Conservation (phyloP, 805 yeast genomes). For the Saccharomyces mikatae region DNA sequence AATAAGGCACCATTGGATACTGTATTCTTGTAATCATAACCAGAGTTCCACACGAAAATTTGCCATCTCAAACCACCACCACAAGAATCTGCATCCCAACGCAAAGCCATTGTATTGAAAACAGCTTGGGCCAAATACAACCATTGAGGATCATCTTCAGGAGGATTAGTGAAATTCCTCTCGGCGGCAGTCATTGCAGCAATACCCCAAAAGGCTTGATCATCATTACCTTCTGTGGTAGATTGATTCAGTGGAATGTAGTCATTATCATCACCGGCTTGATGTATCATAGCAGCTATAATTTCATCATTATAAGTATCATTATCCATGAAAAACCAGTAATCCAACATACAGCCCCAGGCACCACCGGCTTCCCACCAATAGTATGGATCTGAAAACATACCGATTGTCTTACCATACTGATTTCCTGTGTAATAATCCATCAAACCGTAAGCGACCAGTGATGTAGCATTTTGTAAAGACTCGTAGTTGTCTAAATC, state of each 20-base stretch:
- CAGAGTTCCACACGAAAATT: slow-evolving; percentile 88
- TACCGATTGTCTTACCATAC: slow-evolving; percentile 74
- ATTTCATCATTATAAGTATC: slow-evolving; percentile 54
- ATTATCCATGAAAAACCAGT: slow-evolving; percentile 63
- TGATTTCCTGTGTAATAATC: slow-evolving; percentile 69
- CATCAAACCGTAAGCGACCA: slow-evolving; percentile 62
- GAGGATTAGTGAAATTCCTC: slow-evolving; percentile 69
- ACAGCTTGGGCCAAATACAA: slow-evolving; percentile 78
- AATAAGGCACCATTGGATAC: slow-evolving; percentile 87
- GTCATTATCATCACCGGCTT: slow-evolving; percentile 65
- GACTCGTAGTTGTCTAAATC: slow-evolving; percentile 27
- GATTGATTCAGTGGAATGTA: slow-evolving; percentile 84
- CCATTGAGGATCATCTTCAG: slow-evolving; percentile 59
- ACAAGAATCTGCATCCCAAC: slow-evolving; percentile 76
- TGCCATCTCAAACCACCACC: slow-evolving; percentile 95
- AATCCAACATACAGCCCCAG: slow-evolving; percentile 80
- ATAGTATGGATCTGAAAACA: slow-evolving; percentile 84
- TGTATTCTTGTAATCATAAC: slow-evolving; percentile 87
- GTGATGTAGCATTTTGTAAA: slow-evolving; percentile 43
- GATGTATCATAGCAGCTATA: slow-evolving; percentile 58
- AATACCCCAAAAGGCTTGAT: slow-evolving; percentile 95
- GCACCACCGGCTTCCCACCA: slow-evolving; percentile 99
- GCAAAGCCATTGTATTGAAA: slow-evolving; percentile 77
- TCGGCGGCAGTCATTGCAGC: slow-evolving; percentile 91
- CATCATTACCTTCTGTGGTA: slow-evolving; percentile 94